These are phyloP conservation scores for Monosporascus ibericus DNA, from an alignment of 2,329 filamentous ascomycete genomes.

Conservation along the genomic window DNA sequence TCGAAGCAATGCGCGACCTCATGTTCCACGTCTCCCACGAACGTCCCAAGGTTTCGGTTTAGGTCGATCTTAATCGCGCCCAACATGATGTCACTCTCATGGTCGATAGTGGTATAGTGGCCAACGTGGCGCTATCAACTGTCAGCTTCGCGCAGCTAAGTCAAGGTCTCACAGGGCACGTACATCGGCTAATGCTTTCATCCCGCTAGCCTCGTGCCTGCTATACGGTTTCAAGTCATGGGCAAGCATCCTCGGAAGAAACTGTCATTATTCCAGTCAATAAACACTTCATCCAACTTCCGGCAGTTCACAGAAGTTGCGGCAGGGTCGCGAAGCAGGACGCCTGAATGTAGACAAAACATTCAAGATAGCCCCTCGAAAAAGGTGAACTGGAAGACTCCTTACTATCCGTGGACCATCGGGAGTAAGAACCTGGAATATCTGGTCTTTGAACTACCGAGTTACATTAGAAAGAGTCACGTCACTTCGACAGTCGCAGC, in stretches of 20 bases:
- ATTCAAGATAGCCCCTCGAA: no score
- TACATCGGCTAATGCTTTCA: slow-evolving; percentile 23
- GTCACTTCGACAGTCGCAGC: neutral
- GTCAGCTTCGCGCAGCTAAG: neutral
- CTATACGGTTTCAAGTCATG: slow-evolving; percentile 19
- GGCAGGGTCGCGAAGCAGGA: neutral
- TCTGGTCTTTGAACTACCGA: slow-evolving; percentile 18
- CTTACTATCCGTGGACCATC: slow-evolving; percentile 17
- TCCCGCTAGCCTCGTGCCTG: slow-evolving; percentile 21
- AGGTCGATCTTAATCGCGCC: slow-evolving; percentile 23
- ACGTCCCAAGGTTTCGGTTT: slow-evolving; percentile 20
- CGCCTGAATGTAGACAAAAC: no score
- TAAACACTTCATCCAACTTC: neutral
- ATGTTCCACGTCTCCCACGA: slow-evolving; percentile 19
- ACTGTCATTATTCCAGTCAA: slow-evolving; percentile 1
- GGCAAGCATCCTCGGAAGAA: slow-evolving; percentile 19
- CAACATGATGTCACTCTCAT: slow-evolving; percentile 23
- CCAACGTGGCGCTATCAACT: slow-evolving; percentile 18
- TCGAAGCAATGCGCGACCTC: slow-evolving; percentile 21
- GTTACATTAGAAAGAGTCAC: neutral
- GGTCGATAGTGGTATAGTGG: slow-evolving; percentile 23
- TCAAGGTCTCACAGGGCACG: slow-evolving; percentile 1
- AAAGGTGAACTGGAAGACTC: neutral
- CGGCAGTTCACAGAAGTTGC: neutral
- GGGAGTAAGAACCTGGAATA: slow-evolving; percentile 22